These are phyloP conservation scores for Exophiala aquamarina DNA, from an alignment of 2,329 filamentous ascomycete genomes.

Conservation along the genomic window DNA sequence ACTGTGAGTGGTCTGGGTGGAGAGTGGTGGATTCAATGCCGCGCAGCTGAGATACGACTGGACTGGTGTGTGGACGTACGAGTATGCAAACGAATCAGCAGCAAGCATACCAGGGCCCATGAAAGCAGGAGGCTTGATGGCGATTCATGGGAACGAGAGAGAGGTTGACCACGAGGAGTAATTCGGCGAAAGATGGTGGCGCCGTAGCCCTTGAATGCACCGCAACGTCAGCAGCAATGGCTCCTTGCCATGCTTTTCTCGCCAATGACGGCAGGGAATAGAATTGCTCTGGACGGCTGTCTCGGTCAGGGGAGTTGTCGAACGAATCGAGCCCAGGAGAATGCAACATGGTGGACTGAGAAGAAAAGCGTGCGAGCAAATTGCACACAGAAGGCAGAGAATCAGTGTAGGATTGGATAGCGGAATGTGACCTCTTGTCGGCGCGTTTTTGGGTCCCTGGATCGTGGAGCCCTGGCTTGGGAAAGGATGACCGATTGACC, in stretches of 20 bases:
- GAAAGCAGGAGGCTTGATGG: constrained; percentile 7
- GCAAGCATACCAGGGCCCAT: not conserved
- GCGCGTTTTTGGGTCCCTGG: constrained; percentile 2
- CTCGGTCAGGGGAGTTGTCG: not conserved
- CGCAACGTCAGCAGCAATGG: not conserved
- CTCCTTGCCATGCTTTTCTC: constrained; percentile 11
- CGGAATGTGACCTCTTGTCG: constrained; percentile 6
- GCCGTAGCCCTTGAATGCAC: constrained; percentile 12
- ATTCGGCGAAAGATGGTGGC: constrained; percentile 7
- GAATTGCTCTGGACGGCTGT: not conserved
- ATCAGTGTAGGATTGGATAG: constrained; percentile 9
- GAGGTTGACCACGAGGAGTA: constrained; percentile 4
- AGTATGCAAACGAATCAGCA: constrained; percentile 8
- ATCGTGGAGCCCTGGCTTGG: not conserved
- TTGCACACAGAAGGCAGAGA: constrained; percentile 1
- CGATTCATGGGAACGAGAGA: not conserved
- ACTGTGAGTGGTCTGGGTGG: constrained; percentile 4
- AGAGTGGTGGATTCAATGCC: too few species aligned
- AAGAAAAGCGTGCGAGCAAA: constrained; percentile 4
- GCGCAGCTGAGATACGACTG: not conserved
- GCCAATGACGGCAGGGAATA: constrained; percentile 2
- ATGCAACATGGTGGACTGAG: not conserved
- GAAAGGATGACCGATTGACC: too few species aligned
- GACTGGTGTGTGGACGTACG: not conserved
- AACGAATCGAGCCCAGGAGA: not conserved